Percentiles rank a stretch among this genome's conserved stretches.
phyloP scores from a whole-genome alignment of 805 yeast genomes.

The Kregervanrija fluxuum region DNA sequence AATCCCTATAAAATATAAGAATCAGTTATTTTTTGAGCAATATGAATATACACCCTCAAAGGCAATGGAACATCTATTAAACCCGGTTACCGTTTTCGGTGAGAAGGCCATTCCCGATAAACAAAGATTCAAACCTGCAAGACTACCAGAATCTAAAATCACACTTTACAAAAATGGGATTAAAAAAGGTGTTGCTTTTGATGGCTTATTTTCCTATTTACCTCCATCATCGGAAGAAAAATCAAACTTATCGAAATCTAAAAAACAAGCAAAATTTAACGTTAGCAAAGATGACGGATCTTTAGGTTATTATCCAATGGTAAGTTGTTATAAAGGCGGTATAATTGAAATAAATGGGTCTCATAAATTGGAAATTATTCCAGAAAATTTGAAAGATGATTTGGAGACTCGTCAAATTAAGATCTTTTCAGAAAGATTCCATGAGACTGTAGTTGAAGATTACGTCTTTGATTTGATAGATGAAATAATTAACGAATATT shows the following conservation, averaged over 20 bases:
- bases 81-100: constrained; percentile 66
- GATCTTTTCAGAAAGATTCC: constrained; percentile 53
- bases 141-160: constrained; percentile 51
- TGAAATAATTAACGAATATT: constrained; percentile 61
- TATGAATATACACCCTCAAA: constrained; percentile 69
- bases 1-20: constrained; percentile 77
- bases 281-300: constrained; percentile 66
- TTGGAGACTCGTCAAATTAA: constrained; percentile 28
- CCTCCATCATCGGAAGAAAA: constrained; percentile 67
- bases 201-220: constrained; percentile 61
- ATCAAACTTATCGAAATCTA: constrained; percentile 16
- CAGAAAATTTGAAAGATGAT: constrained; percentile 27
- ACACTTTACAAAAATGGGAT: constrained; percentile 74
- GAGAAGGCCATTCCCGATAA: constrained; percentile 55
- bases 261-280: constrained; percentile 7
- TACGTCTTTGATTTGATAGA: constrained; percentile 78
- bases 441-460: constrained; percentile 71
- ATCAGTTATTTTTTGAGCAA: constrained; percentile 73
- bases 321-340: constrained; percentile 78
- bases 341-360: constrained; percentile 64
- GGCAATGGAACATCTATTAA: constrained; percentile 64
- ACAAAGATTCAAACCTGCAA: constrained; percentile 39
- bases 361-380: constrained; percentile 46
- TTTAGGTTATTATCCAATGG: constrained; percentile 87
- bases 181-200: constrained; percentile 56